Base-by-base conservation (phyloP, 768 basidiomycete genomes). In the Pleurotus ostreatus region DNA sequence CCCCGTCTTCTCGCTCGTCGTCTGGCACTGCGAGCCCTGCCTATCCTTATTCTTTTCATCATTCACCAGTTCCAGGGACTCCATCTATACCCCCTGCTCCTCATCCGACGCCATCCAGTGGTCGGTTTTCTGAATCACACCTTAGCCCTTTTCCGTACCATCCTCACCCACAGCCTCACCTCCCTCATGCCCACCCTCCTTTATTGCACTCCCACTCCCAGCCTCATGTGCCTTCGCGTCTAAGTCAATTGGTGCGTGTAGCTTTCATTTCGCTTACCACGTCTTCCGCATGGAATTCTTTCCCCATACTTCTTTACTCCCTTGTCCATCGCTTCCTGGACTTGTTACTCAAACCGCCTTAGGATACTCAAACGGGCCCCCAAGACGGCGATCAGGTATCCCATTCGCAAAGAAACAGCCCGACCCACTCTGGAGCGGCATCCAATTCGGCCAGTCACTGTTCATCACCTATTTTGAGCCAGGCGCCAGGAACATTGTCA, bases 1-100 rank as follows among this genome's bases (percentile, higher is more conserved):
- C 69, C n/a, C 70, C 69, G 39, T 63, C 69, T 41, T 65, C 74
- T 54, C 61, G 61, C 49, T 76, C 79, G 7, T 73, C 77, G 37
- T 82, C 82, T 4, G 82, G 81, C 6, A 76, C 80, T 2, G 70
- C 79, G 4, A 80, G 76, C 55, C 81, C 80, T 23, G 72, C 78
- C 7, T 68, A 71, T 59, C 68, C 69, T 6, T 64, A 71, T 58
- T 67, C 68, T 22, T 65, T 68, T 38, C 67, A 74, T 30, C 64
- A 25, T 8, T 59, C 66, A 15, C 39, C 54, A 2, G 46, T 61
- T n/a, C 55, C 63, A 49, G 44, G 53, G 23, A 44, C 56, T 11
- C 47, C 59, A 22, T 51, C 54, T n/a, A 48, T 58, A 56, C 71
- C 56, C 59, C 70, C 51, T 62, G 70, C 56, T 37, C 63, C 60